Conservation (phyloP, 2,329 filamentous ascomycete species). For the Pseudocercospora fuligena region DNA sequence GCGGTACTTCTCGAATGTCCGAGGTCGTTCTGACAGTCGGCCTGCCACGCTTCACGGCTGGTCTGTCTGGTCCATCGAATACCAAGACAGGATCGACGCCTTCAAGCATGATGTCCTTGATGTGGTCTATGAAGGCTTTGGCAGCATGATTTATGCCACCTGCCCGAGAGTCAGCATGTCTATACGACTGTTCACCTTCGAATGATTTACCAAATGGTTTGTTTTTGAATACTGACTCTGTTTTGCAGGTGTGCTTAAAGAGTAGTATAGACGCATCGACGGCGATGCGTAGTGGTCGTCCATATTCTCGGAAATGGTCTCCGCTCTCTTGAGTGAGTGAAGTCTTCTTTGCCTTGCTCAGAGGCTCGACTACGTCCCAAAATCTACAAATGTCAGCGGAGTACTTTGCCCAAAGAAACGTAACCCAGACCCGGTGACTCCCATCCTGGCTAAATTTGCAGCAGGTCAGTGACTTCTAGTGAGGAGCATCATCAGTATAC, state of each 20-base stretch:
- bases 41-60: not conserved
- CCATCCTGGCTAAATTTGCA: too few species aligned
- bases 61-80: constrained; percentile 11
- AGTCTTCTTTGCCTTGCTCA: not conserved
- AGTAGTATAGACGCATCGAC: constrained; percentile 1
- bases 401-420: too few species aligned
- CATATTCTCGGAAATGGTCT: not conserved
- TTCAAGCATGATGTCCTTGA: constrained; percentile 1
- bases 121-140: not conserved
- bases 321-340: not conserved
- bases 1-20: too few species aligned
- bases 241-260: not conserved
- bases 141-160: constrained; percentile 6
- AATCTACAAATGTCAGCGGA: not conserved
- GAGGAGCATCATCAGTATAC: not conserved
- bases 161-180: not conserved
- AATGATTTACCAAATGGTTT: not conserved
- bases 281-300: constrained; percentile 5
- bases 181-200: not conserved
- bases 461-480: too few species aligned
- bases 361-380: not conserved
- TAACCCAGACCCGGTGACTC: too few species aligned
- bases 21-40: not conserved
- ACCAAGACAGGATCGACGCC: constrained; percentile 10
- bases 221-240: not conserved